phyloP scores from a whole-genome alignment of 495 filamentous ascomycete species.

The Staphylotrichum longicolle region DNA sequence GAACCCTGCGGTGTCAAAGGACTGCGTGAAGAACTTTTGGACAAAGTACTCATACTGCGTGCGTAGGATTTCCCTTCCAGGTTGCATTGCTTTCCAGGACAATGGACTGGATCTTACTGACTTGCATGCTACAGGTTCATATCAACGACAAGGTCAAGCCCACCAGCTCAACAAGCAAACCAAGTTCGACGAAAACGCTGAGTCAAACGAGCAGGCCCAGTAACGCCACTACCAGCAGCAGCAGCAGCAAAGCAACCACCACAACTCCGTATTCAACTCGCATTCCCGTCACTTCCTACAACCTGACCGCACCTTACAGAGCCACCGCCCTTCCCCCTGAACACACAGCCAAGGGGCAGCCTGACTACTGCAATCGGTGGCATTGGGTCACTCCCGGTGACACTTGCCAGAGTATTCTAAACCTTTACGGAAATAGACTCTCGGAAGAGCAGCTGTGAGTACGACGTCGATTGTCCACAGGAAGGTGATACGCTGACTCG shows the following conservation, averaged over 20 bases:
- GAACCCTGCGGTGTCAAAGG: slow-evolving; percentile 26
- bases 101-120: no score
- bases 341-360: slow-evolving; percentile 26
- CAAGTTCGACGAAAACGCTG: no score
- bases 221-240: background rate
- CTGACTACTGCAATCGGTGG: slow-evolving; percentile 24
- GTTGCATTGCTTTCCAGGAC: no score
- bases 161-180: no score
- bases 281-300: slow-evolving; percentile 15
- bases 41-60: slow-evolving; percentile 28
- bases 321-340: slow-evolving; percentile 15
- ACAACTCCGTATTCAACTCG: slow-evolving; percentile 15
- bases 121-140: no score
- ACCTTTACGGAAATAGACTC: background rate
- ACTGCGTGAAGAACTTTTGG: slow-evolving; percentile 24
- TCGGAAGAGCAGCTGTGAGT: no score
- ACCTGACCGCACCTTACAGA: slow-evolving; percentile 2
- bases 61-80: no score
- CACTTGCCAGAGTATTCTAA: slow-evolving; percentile 10
- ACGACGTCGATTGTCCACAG: no score
- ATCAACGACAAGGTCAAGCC: no score
- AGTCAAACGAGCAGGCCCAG: no score
- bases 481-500: background rate
- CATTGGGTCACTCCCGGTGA: slow-evolving; percentile 12
- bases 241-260: background rate